These are phyloP conservation scores for Ciborinia camelliae DNA, from an alignment of 2,329 filamentous ascomycete genomes.

Conservation along the genomic window DNA sequence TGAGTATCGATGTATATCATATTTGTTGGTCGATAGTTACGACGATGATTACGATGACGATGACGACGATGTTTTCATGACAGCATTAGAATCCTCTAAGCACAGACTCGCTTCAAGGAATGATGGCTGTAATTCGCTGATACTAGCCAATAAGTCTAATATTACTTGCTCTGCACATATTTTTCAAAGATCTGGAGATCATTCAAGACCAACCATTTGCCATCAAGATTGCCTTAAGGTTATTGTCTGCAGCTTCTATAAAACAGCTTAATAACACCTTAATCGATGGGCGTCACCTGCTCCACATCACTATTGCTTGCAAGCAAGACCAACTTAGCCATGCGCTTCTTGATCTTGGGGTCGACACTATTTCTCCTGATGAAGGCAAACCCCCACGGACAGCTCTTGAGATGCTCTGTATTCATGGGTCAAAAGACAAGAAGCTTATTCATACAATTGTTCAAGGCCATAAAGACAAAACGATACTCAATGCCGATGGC, in stretches of 20 bases:
- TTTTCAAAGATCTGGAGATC: background rate
- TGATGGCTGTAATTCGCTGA: background rate
- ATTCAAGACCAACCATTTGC: background rate
- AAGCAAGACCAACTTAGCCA: background rate
- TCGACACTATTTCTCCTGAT: background rate
- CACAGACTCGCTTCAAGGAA: background rate
- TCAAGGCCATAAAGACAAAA: background rate
- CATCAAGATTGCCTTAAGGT: background rate
- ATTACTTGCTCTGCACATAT: background rate
- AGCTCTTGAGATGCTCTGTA: background rate
- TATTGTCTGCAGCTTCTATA: background rate
- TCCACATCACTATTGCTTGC: background rate
- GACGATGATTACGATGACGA: background rate
- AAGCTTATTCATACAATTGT: background rate
- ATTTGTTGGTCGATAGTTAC: background rate
- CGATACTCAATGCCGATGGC: background rate
- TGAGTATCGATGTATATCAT: background rate
- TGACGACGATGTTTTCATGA: background rate
- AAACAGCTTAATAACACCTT: background rate
- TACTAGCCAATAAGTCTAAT: background rate
- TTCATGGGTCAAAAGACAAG: background rate
- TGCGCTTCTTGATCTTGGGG: background rate
- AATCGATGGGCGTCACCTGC: background rate
- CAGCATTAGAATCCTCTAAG: background rate
- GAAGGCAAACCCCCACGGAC: background rate